These are phyloP conservation scores for Aspergillus novoparasiticus DNA, from an alignment of 2,329 filamentous ascomycete species.

Conservation along the genomic window DNA sequence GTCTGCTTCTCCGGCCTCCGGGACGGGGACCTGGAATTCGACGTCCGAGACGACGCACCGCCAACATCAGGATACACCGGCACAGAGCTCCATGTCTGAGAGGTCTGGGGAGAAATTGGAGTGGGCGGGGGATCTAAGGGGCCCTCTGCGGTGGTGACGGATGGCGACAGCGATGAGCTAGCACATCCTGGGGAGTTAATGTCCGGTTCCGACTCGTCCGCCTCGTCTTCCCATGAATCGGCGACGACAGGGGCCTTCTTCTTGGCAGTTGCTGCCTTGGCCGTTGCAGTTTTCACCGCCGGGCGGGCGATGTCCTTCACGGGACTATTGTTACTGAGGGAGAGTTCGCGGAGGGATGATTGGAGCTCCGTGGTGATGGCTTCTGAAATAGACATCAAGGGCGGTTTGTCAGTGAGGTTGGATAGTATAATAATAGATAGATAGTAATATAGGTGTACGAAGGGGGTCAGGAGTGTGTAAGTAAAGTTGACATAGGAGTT, in stretches of 20 bases:
- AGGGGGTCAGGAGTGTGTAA: background rate
- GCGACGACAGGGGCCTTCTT: slow-evolving; percentile 55
- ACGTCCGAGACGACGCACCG: slow-evolving; percentile 20
- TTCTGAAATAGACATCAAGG: slow-evolving; percentile 23
- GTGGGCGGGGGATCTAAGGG: slow-evolving; percentile 65
- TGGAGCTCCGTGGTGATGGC: slow-evolving; percentile 30
- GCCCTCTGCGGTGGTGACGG: slow-evolving; percentile 32
- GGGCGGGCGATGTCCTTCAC: slow-evolving; percentile 32
- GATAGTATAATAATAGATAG: background rate
- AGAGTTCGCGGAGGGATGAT: slow-evolving; percentile 34
- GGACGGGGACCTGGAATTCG: slow-evolving; percentile 17
- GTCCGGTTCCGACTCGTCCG: slow-evolving; percentile 48
- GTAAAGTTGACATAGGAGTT: background rate
- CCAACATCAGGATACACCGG: slow-evolving; percentile 18
- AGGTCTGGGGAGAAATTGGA: slow-evolving; percentile 59
- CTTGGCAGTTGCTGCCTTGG: slow-evolving; percentile 13
- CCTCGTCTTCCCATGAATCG: slow-evolving; percentile 80
- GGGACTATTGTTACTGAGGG: slow-evolving; percentile 33
- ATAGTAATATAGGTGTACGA: background rate
- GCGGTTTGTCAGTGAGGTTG: slow-evolving; percentile 13
- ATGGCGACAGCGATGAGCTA: slow-evolving; percentile 24
- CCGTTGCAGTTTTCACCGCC: slow-evolving; percentile 5
- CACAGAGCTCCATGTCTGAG: slow-evolving; percentile 24
- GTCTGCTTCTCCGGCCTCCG: slow-evolving; percentile 86
- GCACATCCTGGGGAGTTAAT: slow-evolving; percentile 13